Evolutionary conservation across 768 basidiomycete species (phyloP).

Genomic region (Tylopilus vinaceipallidus): DNA sequence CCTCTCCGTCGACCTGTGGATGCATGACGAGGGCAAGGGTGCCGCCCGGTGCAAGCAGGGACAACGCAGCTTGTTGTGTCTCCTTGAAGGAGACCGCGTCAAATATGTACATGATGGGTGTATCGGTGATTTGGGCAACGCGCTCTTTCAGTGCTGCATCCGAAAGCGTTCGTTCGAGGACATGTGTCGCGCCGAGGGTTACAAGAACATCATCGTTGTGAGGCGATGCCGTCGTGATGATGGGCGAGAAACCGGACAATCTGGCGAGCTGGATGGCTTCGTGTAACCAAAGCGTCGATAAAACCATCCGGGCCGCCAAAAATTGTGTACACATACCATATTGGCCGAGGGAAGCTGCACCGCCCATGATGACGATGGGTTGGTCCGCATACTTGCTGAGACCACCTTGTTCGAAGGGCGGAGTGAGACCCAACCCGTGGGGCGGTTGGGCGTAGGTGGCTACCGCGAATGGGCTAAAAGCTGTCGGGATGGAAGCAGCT

Average conservation of each 20-base stretch:
- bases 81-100: slow-evolving; percentile 32
- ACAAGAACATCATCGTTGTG: slow-evolving; percentile 28
- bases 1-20: not conserved
- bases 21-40: slow-evolving; percentile 13
- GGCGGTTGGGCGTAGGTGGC: slow-evolving; percentile 31
- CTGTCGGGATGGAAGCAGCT: slow-evolving; percentile 35
- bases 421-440: slow-evolving; percentile 22
- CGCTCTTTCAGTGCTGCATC: not conserved
- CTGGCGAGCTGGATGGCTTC: slow-evolving; percentile 34
- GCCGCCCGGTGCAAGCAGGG: slow-evolving; percentile 32
- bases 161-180: slow-evolving; percentile 31
- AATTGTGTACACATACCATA: too few species aligned
- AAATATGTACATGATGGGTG: slow-evolving; percentile 8
- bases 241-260: slow-evolving; percentile 32
- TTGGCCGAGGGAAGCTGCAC: slow-evolving; percentile 38
- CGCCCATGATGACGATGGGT: slow-evolving; percentile 35
- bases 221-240: slow-evolving; percentile 38
- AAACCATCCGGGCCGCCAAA: not conserved
- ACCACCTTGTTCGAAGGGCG: slow-evolving; percentile 29
- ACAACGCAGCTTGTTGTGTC: slow-evolving; percentile 32
- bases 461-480: slow-evolving; percentile 32
- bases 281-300: not conserved
- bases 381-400: slow-evolving; percentile 32
- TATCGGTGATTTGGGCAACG: not conserved
- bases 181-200: slow-evolving; percentile 36